Conservation (phyloP, 2,329 filamentous ascomycete species). For the Capronia americana region DNA sequence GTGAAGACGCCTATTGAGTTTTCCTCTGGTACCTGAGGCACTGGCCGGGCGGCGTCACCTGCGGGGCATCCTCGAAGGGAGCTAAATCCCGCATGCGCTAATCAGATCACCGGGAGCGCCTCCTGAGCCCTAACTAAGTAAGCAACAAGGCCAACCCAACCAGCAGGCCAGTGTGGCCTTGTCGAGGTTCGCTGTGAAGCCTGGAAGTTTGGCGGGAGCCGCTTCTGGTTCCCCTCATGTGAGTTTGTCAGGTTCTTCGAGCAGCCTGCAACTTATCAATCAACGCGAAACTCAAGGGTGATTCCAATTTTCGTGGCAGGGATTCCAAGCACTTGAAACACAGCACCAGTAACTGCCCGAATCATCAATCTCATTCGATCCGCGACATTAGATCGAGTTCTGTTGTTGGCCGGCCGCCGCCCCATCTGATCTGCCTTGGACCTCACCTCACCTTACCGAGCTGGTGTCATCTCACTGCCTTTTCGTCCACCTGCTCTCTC, state of each 20-base stretch:
- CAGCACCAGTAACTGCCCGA: slow-evolving; percentile 19
- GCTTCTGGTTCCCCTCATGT: slow-evolving; percentile 12
- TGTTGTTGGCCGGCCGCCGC: slow-evolving; percentile 4
- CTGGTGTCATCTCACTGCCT: slow-evolving; percentile 30
- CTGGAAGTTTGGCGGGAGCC: slow-evolving; percentile 10
- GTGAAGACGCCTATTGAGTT: background rate
- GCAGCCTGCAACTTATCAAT: slow-evolving; percentile 22
- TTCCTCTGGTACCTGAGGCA: background rate
- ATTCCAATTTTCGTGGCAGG: slow-evolving; percentile 9
- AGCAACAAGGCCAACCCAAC: slow-evolving; percentile 5
- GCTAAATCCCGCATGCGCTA: slow-evolving; percentile 8
- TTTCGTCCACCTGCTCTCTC: slow-evolving; percentile 8
- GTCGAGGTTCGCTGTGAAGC: slow-evolving; percentile 1
- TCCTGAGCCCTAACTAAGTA: background rate
- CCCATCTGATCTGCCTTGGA: slow-evolving; percentile 24
- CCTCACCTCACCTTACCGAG: slow-evolving; percentile 9
- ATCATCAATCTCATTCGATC: slow-evolving; percentile 24
- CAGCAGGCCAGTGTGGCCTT: background rate
- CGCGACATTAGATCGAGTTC: background rate
- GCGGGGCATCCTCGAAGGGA: background rate
- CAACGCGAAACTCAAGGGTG: background rate
- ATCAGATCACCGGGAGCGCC: background rate
- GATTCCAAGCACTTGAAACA: slow-evolving; percentile 21
- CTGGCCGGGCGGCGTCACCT: background rate
- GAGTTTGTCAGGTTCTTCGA: slow-evolving; percentile 23